Evolutionary conservation across 805 yeast species (phyloP), one percentile per base, ranked within the genome.

Genomic region (Saccharomyces jurei): DNA sequence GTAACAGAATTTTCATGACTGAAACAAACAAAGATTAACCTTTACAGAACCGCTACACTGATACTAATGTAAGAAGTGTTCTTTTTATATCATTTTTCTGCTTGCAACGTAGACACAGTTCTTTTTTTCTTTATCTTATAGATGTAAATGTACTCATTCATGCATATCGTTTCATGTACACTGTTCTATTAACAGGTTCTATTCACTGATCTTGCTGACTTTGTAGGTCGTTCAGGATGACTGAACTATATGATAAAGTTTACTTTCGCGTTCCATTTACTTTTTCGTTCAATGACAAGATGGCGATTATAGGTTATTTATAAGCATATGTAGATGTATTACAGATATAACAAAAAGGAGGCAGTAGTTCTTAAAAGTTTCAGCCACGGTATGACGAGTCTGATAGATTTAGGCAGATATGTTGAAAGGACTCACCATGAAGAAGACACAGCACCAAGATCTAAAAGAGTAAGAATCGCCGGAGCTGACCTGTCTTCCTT

Each of bases 401-500:
- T 36, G 1, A 36, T 36, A 36, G 44, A 36, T 36, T 36, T 36
- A 4, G 44, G 44, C 11, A 36, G 44, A 4, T 36, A 36, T 36
- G 44, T 36, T 36, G 44, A 21, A 36, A 36, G 44, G 4, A 17
- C 25, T 3, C 44, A 32, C 31, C 29, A 22, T 13, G 32, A 25
- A 17, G 44, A 17, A 17, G 44, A 36, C 4, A 36, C 25, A 27
- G 21, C 10, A 41, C 31, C 50, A 11, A 27, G 30, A 11, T n/a
- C n/a, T 36, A 63, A 62, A 52, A 61, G 57, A 50, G 49, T 60
- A 22, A 61, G 57, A 46, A 6, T 62, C 11, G 52, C 52, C 1
- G 41, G 48, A 8, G 26, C 52, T 2, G 59, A 59, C 46, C 54
- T 54, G 8, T 56, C 65, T 3, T 63, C 64, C 29, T 80, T 72